Evolutionary conservation across 345 rosid species (phyloP), one percentile per base, ranked within the genome.

Genomic region (Viola odorata): DNA sequence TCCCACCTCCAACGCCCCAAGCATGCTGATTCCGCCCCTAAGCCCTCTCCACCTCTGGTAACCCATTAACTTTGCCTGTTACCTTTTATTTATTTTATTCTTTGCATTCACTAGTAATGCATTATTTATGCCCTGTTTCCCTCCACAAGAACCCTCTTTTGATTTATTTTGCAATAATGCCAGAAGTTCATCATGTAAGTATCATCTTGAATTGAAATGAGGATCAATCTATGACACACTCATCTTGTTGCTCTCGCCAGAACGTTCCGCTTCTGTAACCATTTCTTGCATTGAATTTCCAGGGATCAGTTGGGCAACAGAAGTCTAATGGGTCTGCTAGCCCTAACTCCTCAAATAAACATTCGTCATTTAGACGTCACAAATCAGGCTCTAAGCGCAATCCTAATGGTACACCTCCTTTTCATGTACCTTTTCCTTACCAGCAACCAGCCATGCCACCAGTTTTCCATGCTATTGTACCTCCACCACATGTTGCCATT

Each of bases 341-440:
- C 70, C 61, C 65, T 32, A 87, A 84, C 68, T 64, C 73, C 61
- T 63, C 72, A 3, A 75, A 80, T 73, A 87, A 78, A 71, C 75
- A 82, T 73, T 73, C 80, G 38, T 66, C 86, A 55, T 61, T 68
- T 4, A 87, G 89, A 45, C 78, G 84, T 75, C 83, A 84, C 23
- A 94, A 77, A 67, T 65, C 85, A 50, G 90, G 88, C 49, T 55
- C 84, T 0, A 94, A 81, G 75, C 85, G 81, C 45, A 81, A 76
- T 72, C 73, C 80, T 53, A 83, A 75, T 68, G 73, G 69, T 11
- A 70, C 80, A 2, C 91, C 89, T 58, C 84, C 86, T 57, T 86
- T 82, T 65, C 76, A 86, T 48, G 64, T 75, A 59, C 83, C 79
- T 6, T 67, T 77, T 32, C 80, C 89, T 44, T 86, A 84, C 68